phyloP scores from a whole-genome alignment of 768 basidiomycete genomes.

The Daedaleopsis sinensis region DNA sequence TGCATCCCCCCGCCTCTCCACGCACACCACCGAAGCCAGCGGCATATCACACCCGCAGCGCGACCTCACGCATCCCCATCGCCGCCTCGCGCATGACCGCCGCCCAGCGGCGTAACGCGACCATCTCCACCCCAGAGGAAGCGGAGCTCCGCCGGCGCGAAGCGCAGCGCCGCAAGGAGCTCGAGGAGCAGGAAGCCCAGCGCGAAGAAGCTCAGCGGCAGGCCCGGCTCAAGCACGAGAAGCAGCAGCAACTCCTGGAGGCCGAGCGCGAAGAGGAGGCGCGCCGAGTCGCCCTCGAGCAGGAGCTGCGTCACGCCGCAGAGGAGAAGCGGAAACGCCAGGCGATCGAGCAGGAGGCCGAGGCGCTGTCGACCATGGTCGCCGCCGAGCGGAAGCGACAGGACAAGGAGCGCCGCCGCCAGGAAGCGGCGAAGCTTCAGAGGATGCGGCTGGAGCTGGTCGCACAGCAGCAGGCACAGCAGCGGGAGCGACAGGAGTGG shows the following conservation, averaged over 20 bases:
- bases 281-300: constrained; percentile 30
- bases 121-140: constrained; percentile 24
- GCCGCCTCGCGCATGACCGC: constrained; percentile 5
- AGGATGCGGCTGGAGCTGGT: constrained; percentile 27
- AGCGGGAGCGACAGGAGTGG: constrained; percentile 24
- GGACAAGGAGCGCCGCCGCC: constrained; percentile 28
- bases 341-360: constrained; percentile 27
- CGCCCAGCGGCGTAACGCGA: constrained; percentile 16
- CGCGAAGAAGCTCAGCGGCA: constrained; percentile 31
- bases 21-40: constrained; percentile 9
- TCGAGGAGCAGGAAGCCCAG: constrained; percentile 21
- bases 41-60: constrained; percentile 3
- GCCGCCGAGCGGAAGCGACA: constrained; percentile 25
- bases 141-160: constrained; percentile 19
- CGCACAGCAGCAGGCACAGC: constrained; percentile 7
- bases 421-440: constrained; percentile 30
- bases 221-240: constrained; percentile 28
- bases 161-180: constrained; percentile 21
- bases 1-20: constrained; percentile 2
- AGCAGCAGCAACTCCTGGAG: constrained; percentile 22
- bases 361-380: constrained; percentile 20
- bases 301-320: constrained; percentile 29
- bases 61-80: constrained; percentile 24
- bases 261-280: constrained; percentile 28
- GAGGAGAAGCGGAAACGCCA: constrained; percentile 28